phyloP scores from a whole-genome alignment of 345 rosid genomes.

The Camelina neglecta region DNA sequence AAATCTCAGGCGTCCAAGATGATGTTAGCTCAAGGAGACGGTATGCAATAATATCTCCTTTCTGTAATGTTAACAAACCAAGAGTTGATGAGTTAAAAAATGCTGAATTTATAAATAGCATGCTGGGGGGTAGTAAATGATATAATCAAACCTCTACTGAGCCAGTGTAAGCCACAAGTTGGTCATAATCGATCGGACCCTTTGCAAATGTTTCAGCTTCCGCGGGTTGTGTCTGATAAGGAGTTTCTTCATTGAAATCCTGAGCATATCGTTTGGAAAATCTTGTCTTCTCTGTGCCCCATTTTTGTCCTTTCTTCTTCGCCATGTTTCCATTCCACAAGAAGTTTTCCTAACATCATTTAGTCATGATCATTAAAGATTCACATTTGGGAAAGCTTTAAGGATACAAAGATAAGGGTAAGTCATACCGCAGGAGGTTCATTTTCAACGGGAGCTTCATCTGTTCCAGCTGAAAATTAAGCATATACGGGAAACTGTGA shows the following conservation, averaged over 20 bases:
- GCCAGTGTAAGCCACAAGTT: conserved; percentile 63
- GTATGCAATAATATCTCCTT: conserved; percentile 88
- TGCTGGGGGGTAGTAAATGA: background rate
- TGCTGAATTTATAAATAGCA: background rate
- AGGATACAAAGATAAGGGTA: conserved; percentile 27
- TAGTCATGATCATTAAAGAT: conserved; percentile 20
- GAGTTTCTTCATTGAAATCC: conserved; percentile 49
- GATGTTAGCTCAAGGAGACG: conserved; percentile 82
- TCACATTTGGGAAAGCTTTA: conserved; percentile 15
- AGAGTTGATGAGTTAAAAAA: background rate
- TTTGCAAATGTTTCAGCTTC: conserved; percentile 46
- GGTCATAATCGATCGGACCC: conserved; percentile 58
- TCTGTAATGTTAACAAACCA: conserved; percentile 56
- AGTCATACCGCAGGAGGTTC: conserved; percentile 61
- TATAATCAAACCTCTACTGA: conserved; percentile 57
- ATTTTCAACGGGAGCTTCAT: conserved; percentile 48
- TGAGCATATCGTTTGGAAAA: conserved; percentile 53
- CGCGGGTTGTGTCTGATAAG: conserved; percentile 40
- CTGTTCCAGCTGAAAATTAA: conserved; percentile 55
- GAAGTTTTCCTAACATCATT: conserved; percentile 54
- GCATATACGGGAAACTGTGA: conserved; percentile 31
- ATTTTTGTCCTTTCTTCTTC: conserved; percentile 92
- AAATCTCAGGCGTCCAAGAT: conserved; percentile 90
- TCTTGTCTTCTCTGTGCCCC: conserved; percentile 76
- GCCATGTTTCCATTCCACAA: conserved; percentile 86